Evolutionary conservation across 345 rosid genomes (phyloP).

Genomic region (Lagerstroemia speciosa): DNA sequence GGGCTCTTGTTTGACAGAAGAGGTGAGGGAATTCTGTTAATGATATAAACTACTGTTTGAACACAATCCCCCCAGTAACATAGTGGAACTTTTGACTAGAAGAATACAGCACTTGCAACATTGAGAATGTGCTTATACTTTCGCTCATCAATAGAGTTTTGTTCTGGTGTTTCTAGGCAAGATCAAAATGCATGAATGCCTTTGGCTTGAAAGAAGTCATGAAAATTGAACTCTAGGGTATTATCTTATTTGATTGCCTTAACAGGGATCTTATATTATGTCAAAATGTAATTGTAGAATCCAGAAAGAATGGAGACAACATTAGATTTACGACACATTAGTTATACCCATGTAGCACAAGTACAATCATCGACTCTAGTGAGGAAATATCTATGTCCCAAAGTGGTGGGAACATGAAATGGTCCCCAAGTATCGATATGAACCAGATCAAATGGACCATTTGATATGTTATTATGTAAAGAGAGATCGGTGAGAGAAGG

Average conservation of each 20-base stretch:
- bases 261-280: neutral
- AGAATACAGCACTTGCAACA: neutral
- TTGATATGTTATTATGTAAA: neutral
- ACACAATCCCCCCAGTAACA: slow-evolving; percentile 8
- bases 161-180: slow-evolving; percentile 4
- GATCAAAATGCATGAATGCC: neutral
- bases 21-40: neutral
- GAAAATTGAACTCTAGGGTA: neutral
- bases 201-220: neutral
- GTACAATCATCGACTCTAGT: neutral
- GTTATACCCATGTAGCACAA: too few species aligned
- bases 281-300: neutral
- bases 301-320: neutral
- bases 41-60: neutral
- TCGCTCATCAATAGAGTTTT: slow-evolving; percentile 6
- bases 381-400: neutral
- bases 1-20: neutral
- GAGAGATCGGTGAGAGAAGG: too few species aligned
- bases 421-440: slow-evolving; percentile 5
- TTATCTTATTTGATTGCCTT: neutral
- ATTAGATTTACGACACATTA: neutral
- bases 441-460: neutral
- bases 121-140: slow-evolving; percentile 10
- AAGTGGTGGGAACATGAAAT: neutral
- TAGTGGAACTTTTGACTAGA: neutral